Base-by-base conservation (phyloP, 208 protist genomes). In the Leishmania martiniquensis region DNA sequence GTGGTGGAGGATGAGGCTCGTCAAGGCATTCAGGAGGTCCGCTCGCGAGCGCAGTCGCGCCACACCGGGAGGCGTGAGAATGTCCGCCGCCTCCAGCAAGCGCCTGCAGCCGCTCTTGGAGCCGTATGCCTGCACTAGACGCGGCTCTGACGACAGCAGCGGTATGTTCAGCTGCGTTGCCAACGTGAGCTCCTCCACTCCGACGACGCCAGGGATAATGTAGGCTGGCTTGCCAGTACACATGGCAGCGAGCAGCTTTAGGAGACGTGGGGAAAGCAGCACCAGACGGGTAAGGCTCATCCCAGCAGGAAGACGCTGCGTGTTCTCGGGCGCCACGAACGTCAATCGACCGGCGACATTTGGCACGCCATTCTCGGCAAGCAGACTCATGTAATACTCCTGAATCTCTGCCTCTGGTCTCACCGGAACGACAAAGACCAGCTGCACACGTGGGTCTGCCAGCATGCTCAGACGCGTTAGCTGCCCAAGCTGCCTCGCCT, bases 161-260 rank as follows among this genome's bases (percentile, higher is more conserved):
- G 96, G 94, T 34, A 98, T 22, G 73, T 97, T 95, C 20, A 98
- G 88, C 74, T 92, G 78, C 20, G 88, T 82, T 17, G 91, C 94
- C 34, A 98, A 75, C 13, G 82, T 82, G n/a, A 96, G 87, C 85
- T 98, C 96, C 74, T 98, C 96, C 0, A 86, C 65, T 9, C 94
- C 94, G 52, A 98, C 82, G 51, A 96, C 86, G 73, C 93, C 93
- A 0, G 96, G 94, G 34, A 98, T 86, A 42, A 98, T 84, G 78
- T 93, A 98, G 5, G 92, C 87, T 5, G 82, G 76, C 72, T 90
- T 87, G 39, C 91, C 92, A 37, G 76, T 89, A 71, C 89, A 85
- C 4, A 96, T 32, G 4, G 91, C 86, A 5, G 72, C 66, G n/a
- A 98, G 84, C 81, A 92, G 83, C 79, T 94, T 97, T 84, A 98